Conservation (phyloP, 306 rosid genomes). For the barrel medic (Medicago truncatula) region MtrunA17r5.0-ANR NC_053048.1:48780001-48780500, state of each 20-base stretch:
- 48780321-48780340: slow-evolving; percentile 43
- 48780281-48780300: slow-evolving; percentile 42
- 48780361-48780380: slow-evolving; percentile 34
- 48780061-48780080: neutral
- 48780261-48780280: slow-evolving; percentile 37
- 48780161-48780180: slow-evolving; percentile 8
- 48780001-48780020: neutral
- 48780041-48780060: neutral
- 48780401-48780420: slow-evolving; percentile 57
- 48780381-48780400: slow-evolving; percentile 17
- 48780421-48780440: slow-evolving; percentile 97
- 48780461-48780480: slow-evolving; percentile 96
- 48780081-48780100: neutral
- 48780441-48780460: slow-evolving; percentile 94
- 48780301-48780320: slow-evolving; percentile 48
- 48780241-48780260: slow-evolving; percentile 21
- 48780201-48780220: slow-evolving; percentile 39
- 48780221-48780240: slow-evolving; percentile 32
- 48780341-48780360: slow-evolving; percentile 44
- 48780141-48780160: neutral
- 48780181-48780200: slow-evolving; percentile 21
- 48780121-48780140: neutral
- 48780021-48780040: neutral
- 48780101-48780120: neutral
- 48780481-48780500: slow-evolving; percentile 89